A percentile compares a stretch with the other conserved stretches of the same genome.
phyloP scores from a whole-genome alignment of 202 grass and related monocot genomes.

The Hordeum pubiflorum region DNA sequence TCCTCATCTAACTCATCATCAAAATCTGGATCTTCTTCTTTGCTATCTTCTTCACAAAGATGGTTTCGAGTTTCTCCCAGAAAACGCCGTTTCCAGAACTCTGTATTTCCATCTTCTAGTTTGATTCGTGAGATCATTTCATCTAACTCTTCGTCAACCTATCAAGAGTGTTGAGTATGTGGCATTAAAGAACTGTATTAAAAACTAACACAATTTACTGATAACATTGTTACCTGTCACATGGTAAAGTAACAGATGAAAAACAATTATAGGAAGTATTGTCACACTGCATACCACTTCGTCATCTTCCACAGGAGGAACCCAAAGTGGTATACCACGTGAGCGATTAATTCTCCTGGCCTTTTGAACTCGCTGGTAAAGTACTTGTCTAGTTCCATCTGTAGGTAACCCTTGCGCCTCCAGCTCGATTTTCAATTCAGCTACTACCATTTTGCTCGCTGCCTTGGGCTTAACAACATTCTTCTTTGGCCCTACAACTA shows the following conservation, averaged over 20 bases:
- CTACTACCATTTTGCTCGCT: conserved; percentile 96
- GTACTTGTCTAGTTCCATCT: conserved; percentile 91
- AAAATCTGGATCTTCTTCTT: conserved; percentile 44
- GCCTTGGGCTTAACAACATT: conserved; percentile 86
- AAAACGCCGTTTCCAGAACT: conserved; percentile 89
- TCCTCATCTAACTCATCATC: conserved; percentile 45
- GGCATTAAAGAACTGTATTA: neutral
- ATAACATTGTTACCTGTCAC: neutral
- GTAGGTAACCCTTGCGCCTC: conserved; percentile 90
- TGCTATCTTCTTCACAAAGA: conserved; percentile 54
- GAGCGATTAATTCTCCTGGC: conserved; percentile 96
- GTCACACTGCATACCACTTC: conserved; percentile 56
- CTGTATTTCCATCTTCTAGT: conserved; percentile 89
- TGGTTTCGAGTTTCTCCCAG: conserved; percentile 73
- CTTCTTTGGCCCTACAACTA: conserved; percentile 64
- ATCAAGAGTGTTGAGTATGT: conserved; percentile 13
- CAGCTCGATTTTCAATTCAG: conserved; percentile 84
- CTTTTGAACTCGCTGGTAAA: conserved; percentile 97
- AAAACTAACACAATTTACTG: conserved; percentile 15
- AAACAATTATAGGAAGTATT: conserved; percentile 20
- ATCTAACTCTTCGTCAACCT: conserved; percentile 83
- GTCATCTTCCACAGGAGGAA: conserved; percentile 81
- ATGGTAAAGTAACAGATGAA: neutral
- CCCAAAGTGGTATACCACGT: conserved; percentile 87
- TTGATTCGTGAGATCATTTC: conserved; percentile 88